Evolutionary conservation across 129 eudicot species (phyloP), one percentile per base, ranked within the genome.

Genomic region (Artemisia argyi): DNA sequence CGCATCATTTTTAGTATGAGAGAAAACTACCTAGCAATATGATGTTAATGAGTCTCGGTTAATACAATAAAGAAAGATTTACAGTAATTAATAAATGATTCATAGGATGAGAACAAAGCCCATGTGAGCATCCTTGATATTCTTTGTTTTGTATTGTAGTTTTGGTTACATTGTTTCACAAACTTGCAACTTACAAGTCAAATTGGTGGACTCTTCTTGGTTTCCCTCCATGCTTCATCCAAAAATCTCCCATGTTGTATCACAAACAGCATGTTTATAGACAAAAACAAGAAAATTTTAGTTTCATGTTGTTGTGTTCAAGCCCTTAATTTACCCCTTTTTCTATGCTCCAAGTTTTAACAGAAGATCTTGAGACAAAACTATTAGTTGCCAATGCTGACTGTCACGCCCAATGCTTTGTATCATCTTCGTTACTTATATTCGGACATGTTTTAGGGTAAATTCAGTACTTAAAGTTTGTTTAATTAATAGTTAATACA

Each of bases 81-180:
- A 35, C 30, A n/a, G n/a, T n/a, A n/a, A n/a, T n/a, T n/a, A n/a
- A n/a, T 49, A 24, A 76, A 67, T 49, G 68, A 75, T 76, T 49
- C 47, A 76, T 67, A 18, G 48, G 80, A 74, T 67, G 51, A 76
- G 48, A 76, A 76, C 75, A 68, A 76, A 75, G 28, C 59, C 50
- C 67, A 67, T 58, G 74, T 68, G 55, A 59, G 69, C 80, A 68
- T 76, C 68, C 69, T 76, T 28, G 49, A 76, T n/a, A n/a, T n/a
- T 68, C 69, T 15, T 77, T 69, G 65, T 69, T 47, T 61, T 61
- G 64, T 69, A 77, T 77, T 26, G n/a, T 77, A 28, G 65, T 77
- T 69, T 77, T 69, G 76, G 53, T 39, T 13, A 49, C 68, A 74
- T 74, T 42, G 11, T 50, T n/a, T 65, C 8, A 59, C 55, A 68